Percentiles rank a stretch among this genome's conserved stretches.
These are phyloP conservation scores for Fusarium transvaalense DNA, from an alignment of 2,329 filamentous ascomycete species.

Conservation along the genomic window DNA sequence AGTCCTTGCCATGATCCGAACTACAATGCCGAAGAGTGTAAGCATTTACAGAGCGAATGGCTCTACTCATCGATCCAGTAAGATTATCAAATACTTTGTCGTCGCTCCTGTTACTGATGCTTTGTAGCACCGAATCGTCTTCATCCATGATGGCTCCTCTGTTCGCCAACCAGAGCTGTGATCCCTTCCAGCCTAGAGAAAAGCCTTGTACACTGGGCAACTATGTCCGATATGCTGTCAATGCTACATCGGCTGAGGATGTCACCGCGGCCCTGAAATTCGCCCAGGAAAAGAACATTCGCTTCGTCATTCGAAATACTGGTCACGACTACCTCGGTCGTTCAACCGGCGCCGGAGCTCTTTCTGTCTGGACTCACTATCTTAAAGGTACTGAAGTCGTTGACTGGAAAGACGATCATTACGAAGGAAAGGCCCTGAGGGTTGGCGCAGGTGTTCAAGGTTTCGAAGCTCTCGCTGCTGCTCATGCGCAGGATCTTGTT, in stretches of 20 bases:
- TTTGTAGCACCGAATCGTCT: conserved; percentile 31
- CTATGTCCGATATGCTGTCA: conserved; percentile 57
- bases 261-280: conserved; percentile 51
- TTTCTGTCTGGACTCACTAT: conserved; percentile 58
- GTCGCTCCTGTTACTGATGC: fast-evolving
- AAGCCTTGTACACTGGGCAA: conserved; percentile 59
- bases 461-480: conserved; percentile 60
- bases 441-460: conserved; percentile 68
- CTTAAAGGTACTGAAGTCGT: conserved; percentile 56
- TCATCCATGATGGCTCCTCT: conserved; percentile 53
- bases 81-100: conserved; percentile 14
- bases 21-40: conserved; percentile 61
- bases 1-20: conserved; percentile 62
- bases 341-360: conserved; percentile 64
- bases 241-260: conserved; percentile 49
- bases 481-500: conserved; percentile 59
- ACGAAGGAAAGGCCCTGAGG: conserved; percentile 64
- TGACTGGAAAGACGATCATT: conserved; percentile 57
- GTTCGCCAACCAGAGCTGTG: conserved; percentile 57
- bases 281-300: conserved; percentile 55
- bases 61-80: conserved; percentile 59
- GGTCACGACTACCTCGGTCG: conserved; percentile 68
- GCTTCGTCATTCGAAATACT: conserved; percentile 64
- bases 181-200: conserved; percentile 50
- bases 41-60: conserved; percentile 59